These are phyloP conservation scores for Juglanconis juglandina DNA, from an alignment of 2,329 filamentous ascomycete genomes.

Conservation along the genomic window DNA sequence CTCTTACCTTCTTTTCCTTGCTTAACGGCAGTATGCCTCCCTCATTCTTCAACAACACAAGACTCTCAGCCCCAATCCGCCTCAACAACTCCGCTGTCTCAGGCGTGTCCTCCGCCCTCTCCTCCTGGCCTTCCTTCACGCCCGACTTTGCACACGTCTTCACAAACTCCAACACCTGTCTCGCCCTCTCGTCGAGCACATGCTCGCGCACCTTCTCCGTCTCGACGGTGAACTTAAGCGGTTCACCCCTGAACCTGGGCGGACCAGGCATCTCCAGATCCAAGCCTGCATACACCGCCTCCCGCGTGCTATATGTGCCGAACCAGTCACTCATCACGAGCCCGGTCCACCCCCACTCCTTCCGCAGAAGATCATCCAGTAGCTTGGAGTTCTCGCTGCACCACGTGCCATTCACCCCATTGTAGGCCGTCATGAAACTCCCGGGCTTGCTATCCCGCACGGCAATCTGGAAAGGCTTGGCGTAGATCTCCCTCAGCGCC, in stretches of 20 bases:
- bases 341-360: conserved; percentile 57
- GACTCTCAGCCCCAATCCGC: conserved; percentile 63
- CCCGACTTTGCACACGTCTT: conserved; percentile 53
- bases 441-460: conserved; percentile 49
- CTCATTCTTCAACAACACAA: conserved; percentile 73
- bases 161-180: conserved; percentile 56
- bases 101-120: conserved; percentile 53
- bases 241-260: conserved; percentile 47
- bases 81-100: conserved; percentile 63
- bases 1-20: conserved; percentile 52
- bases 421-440: conserved; percentile 59
- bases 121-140: conserved; percentile 52
- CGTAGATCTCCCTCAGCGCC: conserved; percentile 56
- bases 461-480: conserved; percentile 55
- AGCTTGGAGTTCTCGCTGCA: conserved; percentile 53
- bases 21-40: conserved; percentile 59
- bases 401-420: conserved; percentile 54
- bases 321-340: conserved; percentile 60
- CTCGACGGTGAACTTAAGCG: conserved; percentile 48
- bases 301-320: conserved; percentile 53
- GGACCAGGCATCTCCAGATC: conserved; percentile 61
- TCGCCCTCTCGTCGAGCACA: conserved; percentile 55
- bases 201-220: conserved; percentile 55
- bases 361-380: conserved; percentile 48
- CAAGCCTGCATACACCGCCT: conserved; percentile 48